phyloP scores from a whole-genome alignment of 208 protist genomes.

The Trypanosoma lewisi region DNA sequence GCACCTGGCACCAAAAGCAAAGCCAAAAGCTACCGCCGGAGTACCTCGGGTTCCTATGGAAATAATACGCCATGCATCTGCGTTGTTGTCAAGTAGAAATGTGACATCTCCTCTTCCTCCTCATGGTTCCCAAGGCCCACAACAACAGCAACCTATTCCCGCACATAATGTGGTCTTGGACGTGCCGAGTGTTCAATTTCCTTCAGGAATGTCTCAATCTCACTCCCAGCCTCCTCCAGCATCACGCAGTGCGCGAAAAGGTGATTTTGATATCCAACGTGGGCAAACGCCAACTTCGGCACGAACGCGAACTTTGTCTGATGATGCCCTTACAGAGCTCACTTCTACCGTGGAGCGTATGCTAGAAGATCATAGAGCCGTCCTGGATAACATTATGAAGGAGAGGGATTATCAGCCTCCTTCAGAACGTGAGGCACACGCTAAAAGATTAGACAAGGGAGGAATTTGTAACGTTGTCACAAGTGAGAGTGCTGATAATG shows the following conservation, averaged over 20 bases:
- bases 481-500: constrained; percentile 19
- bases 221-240: neutral
- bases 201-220: neutral
- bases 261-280: constrained; percentile 4
- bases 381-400: constrained; percentile 56
- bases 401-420: constrained; percentile 9
- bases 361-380: constrained; percentile 65
- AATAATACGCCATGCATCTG: constrained; percentile 66
- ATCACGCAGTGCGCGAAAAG: neutral
- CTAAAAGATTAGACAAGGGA: constrained; percentile 8
- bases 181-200: neutral
- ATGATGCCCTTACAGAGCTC: constrained; percentile 41
- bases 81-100: constrained; percentile 26
- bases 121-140: neutral
- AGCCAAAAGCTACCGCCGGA: constrained; percentile 57
- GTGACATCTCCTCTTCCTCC: neutral
- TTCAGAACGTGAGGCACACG: neutral
- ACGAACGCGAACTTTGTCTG: neutral
- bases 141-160: neutral
- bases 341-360: constrained; percentile 55
- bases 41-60: constrained; percentile 56
- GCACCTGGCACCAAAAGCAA: constrained; percentile 70
- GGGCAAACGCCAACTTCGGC: neutral
- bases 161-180: neutral
- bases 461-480: constrained; percentile 3